Base-by-base conservation (phyloP, 345 rosid species). In the Brassica rapa region DNA sequence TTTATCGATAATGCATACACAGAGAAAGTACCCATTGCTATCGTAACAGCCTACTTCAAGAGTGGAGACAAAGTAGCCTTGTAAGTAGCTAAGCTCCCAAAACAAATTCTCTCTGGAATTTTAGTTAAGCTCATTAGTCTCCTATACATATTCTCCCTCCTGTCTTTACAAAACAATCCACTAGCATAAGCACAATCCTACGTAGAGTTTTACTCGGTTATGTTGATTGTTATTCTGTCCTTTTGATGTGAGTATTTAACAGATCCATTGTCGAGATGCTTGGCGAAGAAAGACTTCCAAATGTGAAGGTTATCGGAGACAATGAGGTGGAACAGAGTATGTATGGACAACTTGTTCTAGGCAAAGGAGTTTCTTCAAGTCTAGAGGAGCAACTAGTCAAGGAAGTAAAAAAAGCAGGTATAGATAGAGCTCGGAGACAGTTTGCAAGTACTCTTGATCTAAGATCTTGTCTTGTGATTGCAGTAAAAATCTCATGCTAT, bases 361-460 rank as follows among this genome's bases (percentile, higher is more conserved):
- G 93, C 60, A 82, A 85, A 75, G 86, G 81, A 84, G 71, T 88
- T 68, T 78, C 87, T 43, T 86, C 90, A 73, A 89, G 86, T 73
- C 37, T 84, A 75, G 92, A 90, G 61, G 98, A 94, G 74, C 84
- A 89, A 76, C 77, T 94, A 51, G 92, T 91, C 6, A 88, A 87
- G 81, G 95, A 94, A 85, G 98, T 85, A 1, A 85, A 83, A 72
- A 87, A 88, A 81, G 96, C 97, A 75, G 96, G 98, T 91, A 80
- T 4, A 27, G 61, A 35, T 4, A 27, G 61, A 35, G 55, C 71
- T 53, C 0, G 4, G 68, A 49, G 39, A 25, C 16, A 30, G 12
- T 70, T 15, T 75, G 39, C 61, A 63, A 62, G 9, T 74, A 21
- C 23, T 8, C 24, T 55, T 66, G 53, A 55, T 33, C 3, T 25